Evolutionary conservation across 305 asterid genomes (phyloP), one percentile per base, ranked within the genome.

Genomic region (Euphrasia arctica): DNA sequence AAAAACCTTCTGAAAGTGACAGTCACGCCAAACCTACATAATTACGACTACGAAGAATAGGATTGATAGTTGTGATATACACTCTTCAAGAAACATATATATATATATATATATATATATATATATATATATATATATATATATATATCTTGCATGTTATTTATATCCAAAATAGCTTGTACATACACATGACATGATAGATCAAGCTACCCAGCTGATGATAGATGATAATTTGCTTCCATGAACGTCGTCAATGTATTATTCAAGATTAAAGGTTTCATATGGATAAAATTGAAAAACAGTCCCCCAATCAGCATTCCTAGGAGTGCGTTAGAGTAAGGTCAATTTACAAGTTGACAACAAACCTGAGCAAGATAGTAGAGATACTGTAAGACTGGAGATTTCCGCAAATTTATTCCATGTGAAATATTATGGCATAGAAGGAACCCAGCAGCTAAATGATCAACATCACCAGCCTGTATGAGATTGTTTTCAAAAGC

Each of bases 391-490:
- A 91, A 70, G 68, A 88, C 96, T 28, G 96, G 97, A 49, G 95
- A 75, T 77, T 91, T 91, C 66, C 97, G 83, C 82, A 91, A 78
- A 73, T 86, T 91, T 72, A 91, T 91, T 52, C 97, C 97, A 57
- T 91, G 97, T 58, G 97, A 84, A 74, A 91, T 88, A 76, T 88
- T 88, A 71, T 91, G 96, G 69, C 91, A 87, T 45, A 89, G 68
- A 70, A 92, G 91, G 77, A 92, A 87, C 41, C 97, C 97, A 75
- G 98, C 97, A 65, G 97, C 98, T 69, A 92, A 83, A 81, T 92
- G 98, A 71, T 92, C 98, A 74, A 90, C 78, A 67, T 92, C 98
- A 43, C 98, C 98, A 59, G 96, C 98, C 98, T 92, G 86, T 82
- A 72, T 52, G 63, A 80, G 64, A 55, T 62, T 3, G 31, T 31